phyloP scores from a whole-genome alignment of 1,284 basidiomycete genomes.

The Ganoderma resinaceum region DNA sequence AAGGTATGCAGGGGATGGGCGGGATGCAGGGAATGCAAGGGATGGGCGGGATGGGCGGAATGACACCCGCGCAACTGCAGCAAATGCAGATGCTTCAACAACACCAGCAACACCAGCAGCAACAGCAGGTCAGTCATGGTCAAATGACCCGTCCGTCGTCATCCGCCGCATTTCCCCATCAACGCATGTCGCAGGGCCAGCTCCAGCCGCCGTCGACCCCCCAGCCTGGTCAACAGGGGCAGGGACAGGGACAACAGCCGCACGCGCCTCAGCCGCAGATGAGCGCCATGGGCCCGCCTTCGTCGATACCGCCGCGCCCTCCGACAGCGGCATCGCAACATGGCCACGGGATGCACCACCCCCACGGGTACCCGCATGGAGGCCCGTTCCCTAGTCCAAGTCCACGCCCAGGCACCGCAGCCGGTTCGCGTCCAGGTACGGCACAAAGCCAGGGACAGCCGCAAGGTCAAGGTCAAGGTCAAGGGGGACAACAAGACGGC shows the following conservation, averaged over 20 bases:
- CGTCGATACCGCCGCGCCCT: slow-evolving; percentile 35
- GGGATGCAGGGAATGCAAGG: slow-evolving; percentile 10
- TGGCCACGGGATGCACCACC: slow-evolving; percentile 24
- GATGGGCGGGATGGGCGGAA: slow-evolving; percentile 21
- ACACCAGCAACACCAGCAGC: slow-evolving; percentile 24
- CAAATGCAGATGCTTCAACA: slow-evolving; percentile 33
- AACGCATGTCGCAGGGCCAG: slow-evolving; percentile 26
- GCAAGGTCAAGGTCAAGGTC: neutral
- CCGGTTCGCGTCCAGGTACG: slow-evolving; percentile 27
- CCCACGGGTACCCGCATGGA: slow-evolving; percentile 23
- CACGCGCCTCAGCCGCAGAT: slow-evolving; percentile 25
- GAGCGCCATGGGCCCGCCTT: slow-evolving; percentile 33
- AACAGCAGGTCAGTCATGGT: slow-evolving; percentile 15
- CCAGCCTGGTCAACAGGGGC: slow-evolving; percentile 14
- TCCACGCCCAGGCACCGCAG: slow-evolving; percentile 32
- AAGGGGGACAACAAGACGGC: slow-evolving; percentile 12
- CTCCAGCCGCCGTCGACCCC: slow-evolving; percentile 19
- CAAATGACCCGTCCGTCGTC: slow-evolving; percentile 31
- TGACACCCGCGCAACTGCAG: slow-evolving; percentile 29
- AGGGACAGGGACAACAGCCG: slow-evolving; percentile 6
- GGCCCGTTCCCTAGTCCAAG: slow-evolving; percentile 24
- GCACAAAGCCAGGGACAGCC: slow-evolving; percentile 11
- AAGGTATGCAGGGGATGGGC: slow-evolving; percentile 16
- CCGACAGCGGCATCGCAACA: slow-evolving; percentile 30
- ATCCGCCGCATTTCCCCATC: slow-evolving; percentile 20